Evolutionary conservation across 2,329 filamentous ascomycete genomes (phyloP).

Genomic region (Sporothrix dimorphospora): DNA sequence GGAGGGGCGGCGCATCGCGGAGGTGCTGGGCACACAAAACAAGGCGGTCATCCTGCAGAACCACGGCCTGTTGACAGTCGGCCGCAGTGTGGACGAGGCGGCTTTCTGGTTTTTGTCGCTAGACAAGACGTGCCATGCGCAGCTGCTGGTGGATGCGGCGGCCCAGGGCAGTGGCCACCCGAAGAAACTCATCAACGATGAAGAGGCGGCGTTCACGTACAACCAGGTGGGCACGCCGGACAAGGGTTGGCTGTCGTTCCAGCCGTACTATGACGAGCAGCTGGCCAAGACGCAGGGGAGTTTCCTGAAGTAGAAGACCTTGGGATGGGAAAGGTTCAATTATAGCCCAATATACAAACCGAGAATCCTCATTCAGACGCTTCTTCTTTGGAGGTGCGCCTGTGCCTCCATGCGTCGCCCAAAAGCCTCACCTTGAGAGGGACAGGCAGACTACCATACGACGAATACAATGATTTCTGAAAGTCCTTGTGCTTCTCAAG

Average conservation of each 20-base stretch:
- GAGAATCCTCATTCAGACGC: no score
- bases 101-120: constrained; percentile 69
- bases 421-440: no score
- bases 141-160: constrained; percentile 65
- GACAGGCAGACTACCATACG: no score
- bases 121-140: constrained; percentile 68
- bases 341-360: no score
- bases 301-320: constrained; percentile 13
- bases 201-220: constrained; percentile 40
- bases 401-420: no score
- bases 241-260: constrained; percentile 58
- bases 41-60: constrained; percentile 69
- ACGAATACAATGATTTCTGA: no score
- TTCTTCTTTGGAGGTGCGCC: no score
- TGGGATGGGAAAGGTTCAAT: no score
- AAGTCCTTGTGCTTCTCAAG: no score
- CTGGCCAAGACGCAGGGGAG: constrained; percentile 23
- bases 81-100: constrained; percentile 71
- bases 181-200: constrained; percentile 41
- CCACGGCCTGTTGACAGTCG: constrained; percentile 71
- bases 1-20: constrained; percentile 66
- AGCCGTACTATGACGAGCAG: constrained; percentile 40
- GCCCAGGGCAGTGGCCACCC: background rate
- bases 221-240: constrained; percentile 47
- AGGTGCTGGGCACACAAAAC: constrained; percentile 59